Evolutionary conservation across 176 grass and related monocot genomes (phyloP).

Genomic region (Eleusine coracana): DNA sequence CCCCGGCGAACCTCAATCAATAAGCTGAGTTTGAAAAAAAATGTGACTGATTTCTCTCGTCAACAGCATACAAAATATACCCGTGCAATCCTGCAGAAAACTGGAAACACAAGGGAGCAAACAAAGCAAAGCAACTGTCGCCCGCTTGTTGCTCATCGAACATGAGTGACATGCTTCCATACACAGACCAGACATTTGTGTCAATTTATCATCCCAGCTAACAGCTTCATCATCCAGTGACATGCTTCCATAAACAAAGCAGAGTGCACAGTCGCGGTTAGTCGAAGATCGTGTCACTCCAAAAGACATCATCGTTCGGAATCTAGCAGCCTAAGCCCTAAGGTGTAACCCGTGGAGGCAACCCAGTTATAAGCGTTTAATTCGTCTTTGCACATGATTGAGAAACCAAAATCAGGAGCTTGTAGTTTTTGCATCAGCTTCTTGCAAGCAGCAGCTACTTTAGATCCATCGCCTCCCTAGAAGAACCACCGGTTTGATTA

Average conservation of each 20-base stretch:
- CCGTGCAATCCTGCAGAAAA: not conserved
- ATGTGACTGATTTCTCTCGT: no score
- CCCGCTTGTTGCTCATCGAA: not conserved
- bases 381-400: not conserved
- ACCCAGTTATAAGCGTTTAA: not conserved
- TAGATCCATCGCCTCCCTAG: constrained; percentile 30
- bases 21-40: no score
- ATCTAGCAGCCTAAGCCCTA: not conserved
- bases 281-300: not conserved
- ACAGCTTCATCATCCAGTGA: not conserved
- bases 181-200: not conserved
- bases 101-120: not conserved
- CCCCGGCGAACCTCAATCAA: no score
- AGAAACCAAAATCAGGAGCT: constrained; percentile 15
- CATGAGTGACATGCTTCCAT: not conserved
- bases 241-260: not conserved
- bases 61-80: not conserved
- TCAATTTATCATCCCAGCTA: not conserved
- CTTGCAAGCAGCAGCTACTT: not conserved
- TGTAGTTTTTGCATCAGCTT: constrained; percentile 5
- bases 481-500: not conserved
- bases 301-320: not conserved
- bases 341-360: not conserved
- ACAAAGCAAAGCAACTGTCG: not conserved
- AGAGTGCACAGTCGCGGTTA: not conserved